These are phyloP conservation scores for Cucurbitaria berberidis DNA, from an alignment of 2,329 filamentous ascomycete genomes.

Conservation along the genomic window DNA sequence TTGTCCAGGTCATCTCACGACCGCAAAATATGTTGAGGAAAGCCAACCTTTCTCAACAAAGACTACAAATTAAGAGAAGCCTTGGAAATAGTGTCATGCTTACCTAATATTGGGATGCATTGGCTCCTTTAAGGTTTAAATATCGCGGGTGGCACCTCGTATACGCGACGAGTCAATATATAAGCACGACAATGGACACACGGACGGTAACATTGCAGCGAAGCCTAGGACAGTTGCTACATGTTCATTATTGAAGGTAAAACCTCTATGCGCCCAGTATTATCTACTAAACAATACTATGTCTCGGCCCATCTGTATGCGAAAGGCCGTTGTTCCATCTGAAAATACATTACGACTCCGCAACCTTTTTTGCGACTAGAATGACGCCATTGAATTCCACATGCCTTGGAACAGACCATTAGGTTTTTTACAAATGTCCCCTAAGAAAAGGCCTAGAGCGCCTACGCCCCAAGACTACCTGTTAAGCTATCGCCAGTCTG, in stretches of 20 bases:
- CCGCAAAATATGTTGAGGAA: no score
- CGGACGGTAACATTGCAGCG: not conserved
- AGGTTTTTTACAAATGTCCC: no score
- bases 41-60: no score
- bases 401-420: not conserved
- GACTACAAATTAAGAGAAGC: no score
- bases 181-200: slow-evolving; percentile 5
- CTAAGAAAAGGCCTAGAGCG: no score
- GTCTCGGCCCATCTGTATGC: not conserved
- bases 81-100: not conserved
- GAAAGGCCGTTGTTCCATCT: not conserved
- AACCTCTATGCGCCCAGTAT: not conserved
- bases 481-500: no score
- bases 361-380: not conserved
- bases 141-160: not conserved
- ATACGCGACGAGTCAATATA: slow-evolving; percentile 7
- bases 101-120: not conserved
- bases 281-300: not conserved
- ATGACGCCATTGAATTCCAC: not conserved
- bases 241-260: not conserved
- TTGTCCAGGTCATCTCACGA: no score
- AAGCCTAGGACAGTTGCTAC: not conserved
- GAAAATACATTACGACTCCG: not conserved
- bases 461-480: no score
- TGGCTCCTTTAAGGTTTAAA: not conserved